Evolutionary conservation across 257 asterid genomes (phyloP), one percentile per base, ranked within the genome.

Genomic region (Pogostemon cablin): DNA sequence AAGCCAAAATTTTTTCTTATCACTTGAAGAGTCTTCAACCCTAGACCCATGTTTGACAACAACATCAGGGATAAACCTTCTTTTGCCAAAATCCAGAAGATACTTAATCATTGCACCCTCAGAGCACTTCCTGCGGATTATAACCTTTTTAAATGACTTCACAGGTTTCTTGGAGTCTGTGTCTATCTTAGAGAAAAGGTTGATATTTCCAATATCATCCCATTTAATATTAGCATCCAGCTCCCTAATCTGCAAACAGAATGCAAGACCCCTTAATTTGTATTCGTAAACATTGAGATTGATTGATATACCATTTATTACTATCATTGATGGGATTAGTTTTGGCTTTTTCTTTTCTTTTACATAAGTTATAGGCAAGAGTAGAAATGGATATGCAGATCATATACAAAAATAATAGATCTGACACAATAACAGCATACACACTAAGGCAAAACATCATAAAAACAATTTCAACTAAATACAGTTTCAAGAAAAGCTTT

Each of bases 61-160:
- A 74, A 88, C 69, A 66, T 93, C 96, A 43, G 98, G 98, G 66
- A 93, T 85, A 83, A 86, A 86, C 80, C 98, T 82, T 81, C 95
- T 86, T 79, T 90, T 93, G 66, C 98, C 98, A 78, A 93, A 93
- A 85, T 93, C 98, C 74, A 93, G 86, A 72, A 93, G 98, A 84
- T 93, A 93, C 76, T 74, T 88, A 70, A 79, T 82, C 8, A 68
- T 55, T 15, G 85, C 65, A 69, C 91, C 93, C 78, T 88, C 92
- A 34, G 83, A 78, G 76, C 86, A 84, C 86, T 90, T 93, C 85
- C 72, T 80, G 49, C 98, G 96, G 77, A 93, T 69, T 74, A 83
- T 69, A 72, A 67, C 97, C 79, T 90, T 93, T 79, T 85, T 88
- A 78, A 93, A 93, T 70, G 95, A 93, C 75, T 83, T 82, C 68